Conservation (phyloP, 345 rosid species). For the Eucalyptus erythrocorys region DNA sequence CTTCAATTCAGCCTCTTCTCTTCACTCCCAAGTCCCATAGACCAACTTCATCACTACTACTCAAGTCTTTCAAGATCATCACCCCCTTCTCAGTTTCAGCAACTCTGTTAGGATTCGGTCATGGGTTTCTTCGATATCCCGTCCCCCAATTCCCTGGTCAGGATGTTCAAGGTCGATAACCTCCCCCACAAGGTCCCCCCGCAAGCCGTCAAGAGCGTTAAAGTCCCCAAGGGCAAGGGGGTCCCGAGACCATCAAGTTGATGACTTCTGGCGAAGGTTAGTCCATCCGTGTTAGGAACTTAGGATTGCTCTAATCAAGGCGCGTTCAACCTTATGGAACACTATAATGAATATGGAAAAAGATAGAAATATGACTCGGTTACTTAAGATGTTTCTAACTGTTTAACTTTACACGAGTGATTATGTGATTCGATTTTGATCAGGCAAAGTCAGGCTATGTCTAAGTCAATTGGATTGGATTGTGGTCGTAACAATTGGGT, state of each 20-base stretch:
- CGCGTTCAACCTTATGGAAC: not conserved
- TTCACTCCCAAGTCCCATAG: not conserved
- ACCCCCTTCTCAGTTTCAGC: not conserved
- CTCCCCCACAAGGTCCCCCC: conserved; percentile 19
- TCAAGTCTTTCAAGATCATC: not conserved
- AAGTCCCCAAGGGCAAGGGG: conserved; percentile 24
- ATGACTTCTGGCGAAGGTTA: conserved; percentile 2
- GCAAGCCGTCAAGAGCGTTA: conserved; percentile 6
- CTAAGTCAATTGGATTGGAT: not conserved
- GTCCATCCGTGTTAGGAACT: too few species aligned
- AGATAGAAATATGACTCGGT: not conserved
- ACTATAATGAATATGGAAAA: not conserved
- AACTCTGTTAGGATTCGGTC: not conserved
- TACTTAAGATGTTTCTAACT: not conserved
- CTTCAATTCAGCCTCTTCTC: not conserved
- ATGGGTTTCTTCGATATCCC: not conserved
- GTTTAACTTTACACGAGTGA: not conserved
- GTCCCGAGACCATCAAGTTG: conserved; percentile 17
- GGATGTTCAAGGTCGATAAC: conserved; percentile 1
- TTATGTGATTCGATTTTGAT: not conserved
- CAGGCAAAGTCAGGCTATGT: not conserved
- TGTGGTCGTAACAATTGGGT: not conserved
- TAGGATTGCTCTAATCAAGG: not conserved
- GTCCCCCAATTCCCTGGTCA: not conserved
- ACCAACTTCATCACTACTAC: not conserved